Evolutionary conservation across 257 asterid genomes (phyloP).

Genomic region (Verbascum thapsus): DNA sequence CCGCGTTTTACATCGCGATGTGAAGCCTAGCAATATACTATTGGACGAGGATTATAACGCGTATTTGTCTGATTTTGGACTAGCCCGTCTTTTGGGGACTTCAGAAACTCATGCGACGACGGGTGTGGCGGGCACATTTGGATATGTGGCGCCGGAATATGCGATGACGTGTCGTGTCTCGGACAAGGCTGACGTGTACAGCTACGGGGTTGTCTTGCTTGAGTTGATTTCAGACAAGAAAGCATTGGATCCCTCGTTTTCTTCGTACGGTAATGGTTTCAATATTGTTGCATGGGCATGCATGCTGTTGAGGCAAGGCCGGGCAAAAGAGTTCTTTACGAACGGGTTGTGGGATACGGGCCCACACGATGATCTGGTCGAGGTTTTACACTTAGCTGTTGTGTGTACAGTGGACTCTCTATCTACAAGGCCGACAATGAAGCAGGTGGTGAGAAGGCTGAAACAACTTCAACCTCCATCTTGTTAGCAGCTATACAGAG

Average conservation of each 20-base stretch:
- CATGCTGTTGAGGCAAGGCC: slow-evolving; percentile 80
- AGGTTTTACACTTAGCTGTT: slow-evolving; percentile 75
- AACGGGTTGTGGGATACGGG: slow-evolving; percentile 87
- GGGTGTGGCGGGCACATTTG: slow-evolving; percentile 90
- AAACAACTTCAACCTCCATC: slow-evolving; percentile 88
- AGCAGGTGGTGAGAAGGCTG: slow-evolving; percentile 82
- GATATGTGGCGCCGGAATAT: slow-evolving; percentile 92
- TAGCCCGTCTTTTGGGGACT: slow-evolving; percentile 78
- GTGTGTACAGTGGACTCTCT: slow-evolving; percentile 81
- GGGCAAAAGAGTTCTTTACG: slow-evolving; percentile 81
- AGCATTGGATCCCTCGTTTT: slow-evolving; percentile 86
- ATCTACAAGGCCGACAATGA: slow-evolving; percentile 84
- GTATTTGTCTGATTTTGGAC: slow-evolving; percentile 82
- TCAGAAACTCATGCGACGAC: slow-evolving; percentile 92
- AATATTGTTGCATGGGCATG: slow-evolving; percentile 91
- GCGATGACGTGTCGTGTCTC: slow-evolving; percentile 96
- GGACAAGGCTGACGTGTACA: slow-evolving; percentile 90
- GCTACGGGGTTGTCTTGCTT: slow-evolving; percentile 87
- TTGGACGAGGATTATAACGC: slow-evolving; percentile 84
- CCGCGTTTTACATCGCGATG: slow-evolving; percentile 91
- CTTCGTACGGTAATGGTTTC: slow-evolving; percentile 86
- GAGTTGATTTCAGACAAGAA: slow-evolving; percentile 90
- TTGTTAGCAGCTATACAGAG: slow-evolving; percentile 44
- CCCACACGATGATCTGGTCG: slow-evolving; percentile 87
- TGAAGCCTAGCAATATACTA: slow-evolving; percentile 89